Conservation (phyloP, 2,329 filamentous ascomycete genomes). For the Cladophialophora exuberans region DNA sequence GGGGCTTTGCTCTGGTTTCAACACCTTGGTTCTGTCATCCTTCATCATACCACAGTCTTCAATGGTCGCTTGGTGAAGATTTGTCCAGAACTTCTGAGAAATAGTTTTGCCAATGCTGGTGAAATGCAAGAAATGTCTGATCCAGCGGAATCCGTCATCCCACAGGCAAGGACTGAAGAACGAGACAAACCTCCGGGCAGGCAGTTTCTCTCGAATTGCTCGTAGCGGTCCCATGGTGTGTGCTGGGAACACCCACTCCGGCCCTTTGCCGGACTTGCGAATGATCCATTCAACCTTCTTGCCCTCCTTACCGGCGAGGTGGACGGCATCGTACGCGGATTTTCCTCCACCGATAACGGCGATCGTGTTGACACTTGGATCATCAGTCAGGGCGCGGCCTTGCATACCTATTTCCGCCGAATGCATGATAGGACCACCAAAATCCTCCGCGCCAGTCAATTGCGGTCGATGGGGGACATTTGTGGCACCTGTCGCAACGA, state of each 20-base stretch:
- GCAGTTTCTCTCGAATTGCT: constrained; percentile 68
- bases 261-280: constrained; percentile 46
- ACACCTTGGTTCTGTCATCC: constrained; percentile 47
- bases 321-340: constrained; percentile 67
- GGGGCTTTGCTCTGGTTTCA: constrained; percentile 45
- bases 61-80: constrained; percentile 54
- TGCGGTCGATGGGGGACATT: constrained; percentile 54
- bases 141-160: constrained; percentile 56
- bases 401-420: constrained; percentile 51
- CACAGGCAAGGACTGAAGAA: constrained; percentile 78
- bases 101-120: constrained; percentile 56
- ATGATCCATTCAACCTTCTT: constrained; percentile 52
- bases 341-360: constrained; percentile 67
- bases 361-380: constrained; percentile 45
- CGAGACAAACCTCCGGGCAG: constrained; percentile 67
- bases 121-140: constrained; percentile 54
- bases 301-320: constrained; percentile 61
- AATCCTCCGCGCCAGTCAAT: constrained; percentile 52
- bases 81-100: constrained; percentile 56
- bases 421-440: constrained; percentile 56
- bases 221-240: constrained; percentile 55
- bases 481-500: constrained; percentile 61
- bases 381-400: constrained; percentile 45
- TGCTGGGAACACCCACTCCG: constrained; percentile 40
- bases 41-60: constrained; percentile 51